Conservation (phyloP, 2,329 filamentous ascomycete genomes). For the Fusarium austroafricanum region DNA sequence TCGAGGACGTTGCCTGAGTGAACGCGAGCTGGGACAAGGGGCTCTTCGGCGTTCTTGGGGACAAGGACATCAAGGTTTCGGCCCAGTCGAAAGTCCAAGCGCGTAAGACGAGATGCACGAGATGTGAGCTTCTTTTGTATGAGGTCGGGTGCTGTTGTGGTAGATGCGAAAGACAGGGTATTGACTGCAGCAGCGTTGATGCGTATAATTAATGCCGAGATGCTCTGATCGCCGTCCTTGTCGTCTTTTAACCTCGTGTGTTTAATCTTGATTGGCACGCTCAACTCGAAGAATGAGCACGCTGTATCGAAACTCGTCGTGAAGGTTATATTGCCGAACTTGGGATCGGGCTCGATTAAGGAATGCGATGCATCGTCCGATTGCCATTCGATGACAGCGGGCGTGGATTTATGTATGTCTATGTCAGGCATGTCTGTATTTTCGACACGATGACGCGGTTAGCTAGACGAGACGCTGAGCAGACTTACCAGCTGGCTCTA, state of each 20-base stretch:
- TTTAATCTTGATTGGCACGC: slow-evolving; percentile 18
- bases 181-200: not conserved
- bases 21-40: slow-evolving; percentile 10
- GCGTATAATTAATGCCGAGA: not conserved
- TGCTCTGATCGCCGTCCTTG: not conserved
- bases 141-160: not conserved
- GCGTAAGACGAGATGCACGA: not conserved
- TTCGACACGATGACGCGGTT: not conserved
- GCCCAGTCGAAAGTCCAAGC: not conserved
- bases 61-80: slow-evolving; percentile 1
- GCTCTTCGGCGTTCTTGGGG: slow-evolving; percentile 8
- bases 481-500: slow-evolving; percentile 1
- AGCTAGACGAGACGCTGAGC: not conserved
- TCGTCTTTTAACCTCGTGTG: not conserved
- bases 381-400: not conserved
- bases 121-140: not conserved
- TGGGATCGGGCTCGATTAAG: not conserved
- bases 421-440: not conserved
- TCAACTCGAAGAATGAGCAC: slow-evolving; percentile 1
- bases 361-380: not conserved
- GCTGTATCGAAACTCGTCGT: slow-evolving; percentile 10
- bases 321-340: not conserved
- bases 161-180: not conserved
- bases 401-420: not conserved
- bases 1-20: slow-evolving; percentile 9